phyloP scores from a whole-genome alignment of 768 basidiomycete species.

The Hebeloma cylindrosporum region DNA sequence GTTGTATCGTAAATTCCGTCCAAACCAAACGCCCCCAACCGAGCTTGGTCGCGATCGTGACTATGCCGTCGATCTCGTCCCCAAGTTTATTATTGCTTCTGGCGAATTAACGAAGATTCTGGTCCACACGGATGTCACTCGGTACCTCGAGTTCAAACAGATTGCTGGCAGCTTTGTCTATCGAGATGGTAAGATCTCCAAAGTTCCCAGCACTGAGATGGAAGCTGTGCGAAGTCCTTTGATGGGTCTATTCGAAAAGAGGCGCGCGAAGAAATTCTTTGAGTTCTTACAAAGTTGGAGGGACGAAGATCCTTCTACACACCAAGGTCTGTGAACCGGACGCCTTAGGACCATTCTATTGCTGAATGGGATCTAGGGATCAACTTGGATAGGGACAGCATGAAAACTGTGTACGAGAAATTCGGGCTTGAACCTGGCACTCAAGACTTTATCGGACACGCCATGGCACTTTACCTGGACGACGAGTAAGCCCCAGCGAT shows the following conservation, averaged over 20 bases:
- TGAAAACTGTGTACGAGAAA: conserved; percentile 95
- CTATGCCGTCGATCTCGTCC: conserved; percentile 96
- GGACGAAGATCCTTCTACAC: conserved; percentile 93
- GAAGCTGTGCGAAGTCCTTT: conserved; percentile 93
- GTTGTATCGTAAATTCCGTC: conserved; percentile 96
- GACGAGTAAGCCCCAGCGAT: conserved; percentile 72
- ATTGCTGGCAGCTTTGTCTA: conserved; percentile 98
- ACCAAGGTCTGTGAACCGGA: conserved; percentile 72
- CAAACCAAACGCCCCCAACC: conserved; percentile 68
- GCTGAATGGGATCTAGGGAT: conserved; percentile 52
- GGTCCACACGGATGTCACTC: conserved; percentile 97
- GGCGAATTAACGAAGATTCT: conserved; percentile 98
- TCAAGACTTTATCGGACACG: conserved; percentile 98
- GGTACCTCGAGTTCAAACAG: conserved; percentile 99
- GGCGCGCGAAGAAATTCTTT: conserved; percentile 98
- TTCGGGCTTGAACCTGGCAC: conserved; percentile 97
- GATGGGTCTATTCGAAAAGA: conserved; percentile 99
- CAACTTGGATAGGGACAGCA: conserved; percentile 85
- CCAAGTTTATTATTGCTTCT: conserved; percentile 98
- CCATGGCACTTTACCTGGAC: conserved; percentile 97
- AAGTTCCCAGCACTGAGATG: conserved; percentile 96
- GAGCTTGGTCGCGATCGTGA: conserved; percentile 96
- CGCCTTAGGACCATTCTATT: not conserved
- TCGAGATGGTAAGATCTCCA: conserved; percentile 94
- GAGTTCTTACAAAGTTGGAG: conserved; percentile 95